These are phyloP conservation scores for Gnaphalium uliginosum DNA, from an alignment of 129 eudicot genomes.

Conservation along the genomic window DNA sequence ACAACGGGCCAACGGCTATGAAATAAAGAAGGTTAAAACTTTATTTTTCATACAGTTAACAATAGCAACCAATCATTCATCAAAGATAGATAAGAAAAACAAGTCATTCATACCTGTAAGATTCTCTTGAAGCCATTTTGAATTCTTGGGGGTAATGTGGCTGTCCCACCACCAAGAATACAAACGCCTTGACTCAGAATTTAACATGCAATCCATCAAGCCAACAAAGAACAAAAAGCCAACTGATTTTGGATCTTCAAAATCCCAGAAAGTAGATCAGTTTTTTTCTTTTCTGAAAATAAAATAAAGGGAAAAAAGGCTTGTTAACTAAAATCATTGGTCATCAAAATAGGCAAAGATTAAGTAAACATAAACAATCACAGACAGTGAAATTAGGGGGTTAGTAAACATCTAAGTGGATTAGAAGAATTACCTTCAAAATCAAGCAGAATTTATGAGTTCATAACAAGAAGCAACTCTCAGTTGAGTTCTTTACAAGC, in stretches of 20 bases:
- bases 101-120: constrained; percentile 60
- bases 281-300: background rate
- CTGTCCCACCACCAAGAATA: constrained; percentile 99
- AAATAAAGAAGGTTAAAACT: background rate
- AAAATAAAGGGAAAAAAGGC: background rate
- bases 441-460: constrained; percentile 14
- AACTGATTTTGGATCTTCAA: constrained; percentile 43
- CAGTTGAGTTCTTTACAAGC: background rate
- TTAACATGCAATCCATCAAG: constrained; percentile 54
- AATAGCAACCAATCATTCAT: constrained; percentile 10
- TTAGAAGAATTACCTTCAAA: constrained; percentile 19
- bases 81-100: constrained; percentile 1
- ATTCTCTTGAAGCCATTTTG: constrained; percentile 99
- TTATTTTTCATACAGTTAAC: background rate
- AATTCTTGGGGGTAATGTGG: constrained; percentile 95
- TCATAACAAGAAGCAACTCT: background rate
- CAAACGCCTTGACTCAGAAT: constrained; percentile 70
- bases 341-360: background rate
- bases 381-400: constrained; percentile 10
- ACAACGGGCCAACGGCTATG: background rate
- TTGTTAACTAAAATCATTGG: constrained; percentile 17
- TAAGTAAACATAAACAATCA: background rate
- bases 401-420: constrained; percentile 14
- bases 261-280: constrained; percentile 35
- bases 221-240: constrained; percentile 41